Base-by-base conservation (phyloP, 768 basidiomycete species). In the Boletus sp. region DNA sequence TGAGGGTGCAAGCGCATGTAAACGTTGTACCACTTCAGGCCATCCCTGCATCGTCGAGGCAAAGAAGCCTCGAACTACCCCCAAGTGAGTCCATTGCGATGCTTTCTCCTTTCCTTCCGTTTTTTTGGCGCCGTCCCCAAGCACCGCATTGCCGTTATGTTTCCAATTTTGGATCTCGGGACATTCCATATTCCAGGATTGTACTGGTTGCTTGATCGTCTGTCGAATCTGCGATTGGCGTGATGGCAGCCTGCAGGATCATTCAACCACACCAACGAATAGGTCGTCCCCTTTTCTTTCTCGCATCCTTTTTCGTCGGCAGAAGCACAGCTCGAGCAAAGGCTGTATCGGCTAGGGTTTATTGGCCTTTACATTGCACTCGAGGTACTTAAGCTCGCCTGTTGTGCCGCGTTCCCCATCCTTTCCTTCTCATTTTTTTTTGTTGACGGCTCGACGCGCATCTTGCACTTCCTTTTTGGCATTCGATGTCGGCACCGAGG, bases 1-100 rank as follows among this genome's bases (percentile, higher is more conserved):
- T 37, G 77, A 75, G 59, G 76, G 82, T 55, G 83, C 87, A 50
- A 84, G 82, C 64, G 83, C 86, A n/a, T 93, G 90, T 73, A 84
- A 79, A 64, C 81, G 90, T 45, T 93, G 90, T 70, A 85, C 81
- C 61, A 62, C 78, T 27, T 81, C 84, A 47, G 84, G 87, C 1
- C 87, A 90, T 70, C 77, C 83, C 40, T 93, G 90, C 68, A 83
- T 91, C 60, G 89, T 92, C 37, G 90, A 91, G 70, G 89, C 89
- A 46, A 79, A 90, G 56, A 90, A 89, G 73, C 87, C 83, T 51
- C 79, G 83, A 64, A 86, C 81, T 27, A 83, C 83, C 23, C 89
- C 90, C 56, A 93, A 91, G 90, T 93, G 70, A 82, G 90, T 83
- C 46, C 38, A 43, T 53, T 58, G 56, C 57, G 43, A 64, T 67